Base-by-base conservation (phyloP, 2,329 filamentous ascomycete species). In the Fusarium cyanostomum region DNA sequence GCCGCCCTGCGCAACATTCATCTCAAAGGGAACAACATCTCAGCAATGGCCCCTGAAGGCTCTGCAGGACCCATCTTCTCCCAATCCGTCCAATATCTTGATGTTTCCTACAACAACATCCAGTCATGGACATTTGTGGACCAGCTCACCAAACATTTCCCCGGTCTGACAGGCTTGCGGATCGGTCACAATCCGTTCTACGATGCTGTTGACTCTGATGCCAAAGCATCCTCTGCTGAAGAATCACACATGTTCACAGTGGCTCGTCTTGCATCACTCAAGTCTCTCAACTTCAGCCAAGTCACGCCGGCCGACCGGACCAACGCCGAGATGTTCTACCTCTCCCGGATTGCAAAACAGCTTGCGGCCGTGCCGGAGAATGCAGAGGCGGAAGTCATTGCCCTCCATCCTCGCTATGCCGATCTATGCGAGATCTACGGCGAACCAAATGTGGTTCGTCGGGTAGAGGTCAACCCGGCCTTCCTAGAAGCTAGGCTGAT, bases 251-350 rank as follows among this genome's bases (percentile, higher is more conserved):
- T 97, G 91, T 84, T 97, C 43, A 92, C 92, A 1, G 81, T 96
- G 24, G 92, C 89, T 26, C 90, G 93, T 3, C 80, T 97, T 2
- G 83, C 85, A 1, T 79, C 80, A 2, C 83, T 98, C 9, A 84
- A 83, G 50, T 82, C 81, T 1, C 83, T 97, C 27, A 95, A 95
- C 73, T 92, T 91, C 73, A 88, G 88, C 62, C 79, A 80, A 13
- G 88, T 98, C 67, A 88, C 88, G 0, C 68, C 81, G 1, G 86
- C 89, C 37, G 94, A 98, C 74, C 87, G 94, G 15, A 83, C 87
- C 51, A 95, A 98, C 71, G 93, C 93, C 5, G 95, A 98, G 69
- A 89, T 94, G 71, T 99, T 96, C 75, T 99, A 99, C 74, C 86
- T 98, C 10, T 92, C 89, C 1, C 86, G 91, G 51, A 95, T 97